These are phyloP conservation scores for Alternaria infectoria DNA, from an alignment of 2,329 filamentous ascomycete genomes.

Conservation along the genomic window DNA sequence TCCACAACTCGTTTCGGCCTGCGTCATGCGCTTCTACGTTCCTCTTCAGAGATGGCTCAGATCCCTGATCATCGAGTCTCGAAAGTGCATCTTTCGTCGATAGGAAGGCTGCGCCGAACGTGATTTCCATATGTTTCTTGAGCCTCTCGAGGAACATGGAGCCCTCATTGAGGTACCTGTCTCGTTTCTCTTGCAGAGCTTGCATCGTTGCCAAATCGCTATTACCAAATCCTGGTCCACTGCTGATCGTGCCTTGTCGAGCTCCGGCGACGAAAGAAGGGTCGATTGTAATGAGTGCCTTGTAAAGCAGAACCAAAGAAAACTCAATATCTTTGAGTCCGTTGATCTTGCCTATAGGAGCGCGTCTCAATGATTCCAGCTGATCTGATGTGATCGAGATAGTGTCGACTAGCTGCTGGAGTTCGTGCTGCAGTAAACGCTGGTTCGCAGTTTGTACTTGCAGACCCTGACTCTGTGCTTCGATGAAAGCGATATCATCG, in stretches of 20 bases:
- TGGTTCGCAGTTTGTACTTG: slow-evolving; percentile 98
- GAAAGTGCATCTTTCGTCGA: slow-evolving; percentile 69
- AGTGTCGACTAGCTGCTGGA: slow-evolving; percentile 86
- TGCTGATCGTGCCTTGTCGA: slow-evolving; percentile 48
- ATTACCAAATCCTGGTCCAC: slow-evolving; percentile 68
- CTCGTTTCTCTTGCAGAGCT: slow-evolving; percentile 91
- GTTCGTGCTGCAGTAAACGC: slow-evolving; percentile 87
- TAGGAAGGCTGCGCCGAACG: slow-evolving; percentile 77
- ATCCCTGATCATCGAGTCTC: slow-evolving; percentile 52
- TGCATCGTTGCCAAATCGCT: slow-evolving; percentile 84
- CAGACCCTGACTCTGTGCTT: slow-evolving; percentile 94
- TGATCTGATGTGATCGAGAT: slow-evolving; percentile 83
- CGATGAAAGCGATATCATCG: slow-evolving; percentile 95
- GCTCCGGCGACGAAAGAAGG: slow-evolving; percentile 69
- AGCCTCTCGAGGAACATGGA: slow-evolving; percentile 78
- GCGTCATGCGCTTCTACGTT: slow-evolving; percentile 72
- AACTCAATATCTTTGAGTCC: slow-evolving; percentile 80
- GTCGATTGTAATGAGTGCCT: slow-evolving; percentile 92
- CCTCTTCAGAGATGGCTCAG: slow-evolving; percentile 63
- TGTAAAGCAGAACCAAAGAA: slow-evolving; percentile 81
- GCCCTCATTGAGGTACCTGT: slow-evolving; percentile 81
- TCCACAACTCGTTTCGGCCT: slow-evolving; percentile 79
- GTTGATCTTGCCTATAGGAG: slow-evolving; percentile 72
- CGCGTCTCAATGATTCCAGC: slow-evolving; percentile 74
- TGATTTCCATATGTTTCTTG: slow-evolving; percentile 79